A percentile compares a stretch with the other conserved stretches of the same genome.
Conservation (phyloP, 495 filamentous ascomycete genomes). For the Friedmanniomyces endolithicus region DNA sequence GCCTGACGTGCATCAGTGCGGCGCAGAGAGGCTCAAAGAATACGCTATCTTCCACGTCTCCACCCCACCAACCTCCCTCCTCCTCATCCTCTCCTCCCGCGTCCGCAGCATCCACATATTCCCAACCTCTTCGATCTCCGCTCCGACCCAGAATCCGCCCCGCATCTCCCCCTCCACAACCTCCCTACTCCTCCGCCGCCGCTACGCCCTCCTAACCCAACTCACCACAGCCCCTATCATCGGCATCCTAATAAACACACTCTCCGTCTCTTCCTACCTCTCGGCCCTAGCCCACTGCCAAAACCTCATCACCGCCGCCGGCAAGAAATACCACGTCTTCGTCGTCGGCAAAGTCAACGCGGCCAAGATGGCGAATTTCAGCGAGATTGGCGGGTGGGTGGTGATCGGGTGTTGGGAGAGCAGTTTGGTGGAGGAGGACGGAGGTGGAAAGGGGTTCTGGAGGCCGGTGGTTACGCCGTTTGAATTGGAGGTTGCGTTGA, state of each 20-base stretch:
- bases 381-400: constrained; percentile 90
- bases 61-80: constrained; percentile 66
- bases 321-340: constrained; percentile 89
- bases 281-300: constrained; percentile 62
- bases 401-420: constrained; percentile 98
- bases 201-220: constrained; percentile 76
- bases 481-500: constrained; percentile 65
- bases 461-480: constrained; percentile 84
- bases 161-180: no score
- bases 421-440: constrained; percentile 64
- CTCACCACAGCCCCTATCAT: constrained; percentile 71
- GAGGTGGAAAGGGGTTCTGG: constrained; percentile 74
- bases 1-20: constrained; percentile 32
- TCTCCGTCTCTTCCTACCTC: constrained; percentile 83
- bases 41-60: constrained; percentile 86
- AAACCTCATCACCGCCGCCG: constrained; percentile 54
- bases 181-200: constrained; percentile 58
- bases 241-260: constrained; percentile 88
- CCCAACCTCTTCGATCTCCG: constrained; percentile 43
- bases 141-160: constrained; percentile 23
- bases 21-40: constrained; percentile 44
- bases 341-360: constrained; percentile 95
- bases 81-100: constrained; percentile 77
- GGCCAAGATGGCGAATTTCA: constrained; percentile 92
- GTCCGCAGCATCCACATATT: constrained; percentile 68